Conservation (phyloP, 2,329 filamentous ascomycete species). For the Sclerotinia glacialis region DNA sequence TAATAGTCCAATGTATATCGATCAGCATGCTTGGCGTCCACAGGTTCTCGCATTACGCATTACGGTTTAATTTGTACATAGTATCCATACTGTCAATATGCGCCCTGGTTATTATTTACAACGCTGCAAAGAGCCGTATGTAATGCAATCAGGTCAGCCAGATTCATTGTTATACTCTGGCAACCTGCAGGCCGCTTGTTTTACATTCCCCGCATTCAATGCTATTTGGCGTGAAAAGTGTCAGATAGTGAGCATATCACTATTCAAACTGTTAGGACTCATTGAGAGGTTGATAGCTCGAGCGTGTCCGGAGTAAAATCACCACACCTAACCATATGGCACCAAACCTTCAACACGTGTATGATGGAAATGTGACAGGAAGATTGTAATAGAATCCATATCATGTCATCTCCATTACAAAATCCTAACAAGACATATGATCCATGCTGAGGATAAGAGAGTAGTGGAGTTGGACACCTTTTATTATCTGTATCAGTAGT, state of each 20-base stretch:
- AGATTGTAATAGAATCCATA: not conserved
- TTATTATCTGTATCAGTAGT: not conserved
- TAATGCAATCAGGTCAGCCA: constrained; percentile 24
- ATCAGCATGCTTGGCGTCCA: constrained; percentile 31
- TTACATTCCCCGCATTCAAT: constrained; percentile 1
- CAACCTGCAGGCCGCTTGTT: constrained; percentile 17
- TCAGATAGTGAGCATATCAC: not conserved
- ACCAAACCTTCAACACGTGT: not conserved
- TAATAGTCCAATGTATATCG: constrained; percentile 33
- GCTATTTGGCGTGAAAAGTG: not conserved
- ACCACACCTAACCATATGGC: not conserved
- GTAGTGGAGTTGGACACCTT: no score
- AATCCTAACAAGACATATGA: no score
- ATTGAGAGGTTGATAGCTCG: not conserved
- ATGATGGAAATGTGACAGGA: not conserved
- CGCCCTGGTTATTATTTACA: constrained; percentile 29
- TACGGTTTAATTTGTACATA: constrained; percentile 35
- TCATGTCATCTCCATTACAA: not conserved
- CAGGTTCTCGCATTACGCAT: constrained; percentile 31
- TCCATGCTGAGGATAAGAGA: not conserved
- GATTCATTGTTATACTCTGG: constrained; percentile 11
- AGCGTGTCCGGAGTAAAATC: no score
- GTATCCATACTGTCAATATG: constrained; percentile 33
- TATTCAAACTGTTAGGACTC: not conserved
- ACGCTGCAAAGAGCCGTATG: constrained; percentile 23